phyloP scores from a whole-genome alignment of 2,329 filamentous ascomycete species.

The Alternaria ethzedia region DNA sequence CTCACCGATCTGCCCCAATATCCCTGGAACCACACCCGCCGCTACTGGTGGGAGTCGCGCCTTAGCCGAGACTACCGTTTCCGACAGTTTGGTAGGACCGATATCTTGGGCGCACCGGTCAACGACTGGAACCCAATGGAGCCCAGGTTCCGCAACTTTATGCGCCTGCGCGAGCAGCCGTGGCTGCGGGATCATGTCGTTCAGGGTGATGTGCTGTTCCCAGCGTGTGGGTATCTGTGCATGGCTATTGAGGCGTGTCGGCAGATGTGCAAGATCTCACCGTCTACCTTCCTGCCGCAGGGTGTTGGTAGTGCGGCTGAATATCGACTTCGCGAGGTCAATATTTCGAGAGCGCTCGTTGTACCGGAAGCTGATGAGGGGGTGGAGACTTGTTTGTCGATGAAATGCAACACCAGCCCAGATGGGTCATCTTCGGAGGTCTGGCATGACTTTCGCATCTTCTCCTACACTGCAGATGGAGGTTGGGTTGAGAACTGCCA shows the following conservation, averaged over 20 bases:
- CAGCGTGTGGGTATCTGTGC: slow-evolving; percentile 18
- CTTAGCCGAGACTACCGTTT: slow-evolving; percentile 25
- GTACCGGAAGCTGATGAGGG: slow-evolving; percentile 34
- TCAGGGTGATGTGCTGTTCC: slow-evolving; percentile 28
- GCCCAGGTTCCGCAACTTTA: slow-evolving; percentile 30
- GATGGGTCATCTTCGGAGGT: neutral
- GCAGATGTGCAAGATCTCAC: slow-evolving; percentile 11
- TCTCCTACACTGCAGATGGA: slow-evolving; percentile 15
- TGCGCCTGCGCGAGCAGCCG: slow-evolving; percentile 27
- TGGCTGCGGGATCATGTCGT: slow-evolving; percentile 28
- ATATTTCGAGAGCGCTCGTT: slow-evolving; percentile 22
- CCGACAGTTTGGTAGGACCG: slow-evolving; percentile 16
- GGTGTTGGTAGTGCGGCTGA: neutral
- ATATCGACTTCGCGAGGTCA: slow-evolving; percentile 29
- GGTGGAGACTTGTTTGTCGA: slow-evolving; percentile 26
- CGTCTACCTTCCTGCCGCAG: slow-evolving; percentile 3
- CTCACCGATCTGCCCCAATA: slow-evolving; percentile 40
- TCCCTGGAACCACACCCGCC: slow-evolving; percentile 40
- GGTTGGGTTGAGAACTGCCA: slow-evolving; percentile 23
- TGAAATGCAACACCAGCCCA: slow-evolving; percentile 8
- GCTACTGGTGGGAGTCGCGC: slow-evolving; percentile 36
- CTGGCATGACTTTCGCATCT: slow-evolving; percentile 26
- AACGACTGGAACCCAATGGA: slow-evolving; percentile 18
- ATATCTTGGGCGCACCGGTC: slow-evolving; percentile 24
- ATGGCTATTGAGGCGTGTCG: slow-evolving; percentile 25